Conservation (phyloP, 2,329 filamentous ascomycete genomes). For the Grosmannia huntii region DNA sequence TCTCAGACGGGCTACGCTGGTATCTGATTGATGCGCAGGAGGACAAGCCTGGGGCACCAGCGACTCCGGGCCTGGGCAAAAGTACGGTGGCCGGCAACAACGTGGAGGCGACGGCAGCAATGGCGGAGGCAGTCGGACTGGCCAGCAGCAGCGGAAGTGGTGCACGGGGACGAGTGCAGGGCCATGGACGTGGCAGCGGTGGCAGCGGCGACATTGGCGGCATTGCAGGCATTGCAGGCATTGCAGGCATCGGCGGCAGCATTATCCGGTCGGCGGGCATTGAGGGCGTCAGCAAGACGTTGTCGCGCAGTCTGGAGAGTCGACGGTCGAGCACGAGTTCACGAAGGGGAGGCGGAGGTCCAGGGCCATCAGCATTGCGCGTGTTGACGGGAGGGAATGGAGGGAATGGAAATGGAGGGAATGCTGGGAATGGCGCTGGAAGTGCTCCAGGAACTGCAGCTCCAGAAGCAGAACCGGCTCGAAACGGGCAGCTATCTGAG, state of each 20-base stretch:
- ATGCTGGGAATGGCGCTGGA: background rate
- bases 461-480: no score
- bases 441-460: no score
- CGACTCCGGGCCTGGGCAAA: conserved; percentile 85
- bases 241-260: background rate
- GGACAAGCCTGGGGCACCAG: conserved; percentile 81
- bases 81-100: conserved; percentile 81
- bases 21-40: conserved; percentile 89
- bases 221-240: background rate
- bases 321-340: conserved; percentile 78
- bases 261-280: conserved; percentile 41
- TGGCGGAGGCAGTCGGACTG: conserved; percentile 29
- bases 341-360: conserved; percentile 32
- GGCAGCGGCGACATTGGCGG: conserved; percentile 6
- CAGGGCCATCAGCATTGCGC: no score
- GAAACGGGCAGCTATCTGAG: no score
- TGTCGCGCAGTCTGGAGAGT: conserved; percentile 82
- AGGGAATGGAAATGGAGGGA: conserved; percentile 7
- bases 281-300: conserved; percentile 61
- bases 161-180: conserved; percentile 28
- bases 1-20: conserved; percentile 91
- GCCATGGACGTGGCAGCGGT: conserved; percentile 12
- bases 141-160: conserved; percentile 12
- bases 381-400: conserved; percentile 12
- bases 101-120: conserved; percentile 73